Base-by-base conservation (phyloP, 345 rosid species). In the Clarkia xantiana region DNA sequence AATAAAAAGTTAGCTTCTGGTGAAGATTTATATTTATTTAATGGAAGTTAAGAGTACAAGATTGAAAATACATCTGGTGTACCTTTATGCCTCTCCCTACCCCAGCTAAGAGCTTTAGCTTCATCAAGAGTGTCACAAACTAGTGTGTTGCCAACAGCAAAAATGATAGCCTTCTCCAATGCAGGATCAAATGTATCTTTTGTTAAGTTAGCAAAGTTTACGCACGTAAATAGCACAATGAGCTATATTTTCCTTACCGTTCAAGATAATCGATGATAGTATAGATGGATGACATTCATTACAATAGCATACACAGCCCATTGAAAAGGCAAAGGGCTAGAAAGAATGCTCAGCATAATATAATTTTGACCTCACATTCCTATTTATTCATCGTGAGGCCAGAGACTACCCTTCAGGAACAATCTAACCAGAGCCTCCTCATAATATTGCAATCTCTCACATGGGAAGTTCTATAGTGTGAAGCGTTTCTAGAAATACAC, bases 51-150 rank as follows among this genome's bases (percentile, higher is more conserved):
- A 23, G 63, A 54, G 42, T 29, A 29, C 8, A 29, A 29, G 36
- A 5, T 29, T 29, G 36, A 44, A 25, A 51, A 44, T 34, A 47
- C 47, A 48, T 44, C 17, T 20, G 42, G 47, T 20, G 64, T 64
- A 84, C 98, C 98, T 84, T 76, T 86, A 65, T 73, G 73, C 65
- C 98, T 75, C 70, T 91, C 96, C 53, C 94, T 93, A 17, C 69
- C 80, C 98, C 98, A 91, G 65, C 96, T 76, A 58, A 91, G 96
- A 61, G 3, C 67, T 71, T 91, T 86, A 48, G 96, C 98, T 76
- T 91, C 94, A 42, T 91, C 96, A 56, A 91, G 96, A 51, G 81
- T 84, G 56, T 91, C 98, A 61, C 98, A 91, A 43, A 86, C 96
- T 51, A 91, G 71, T 60, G 98, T 81, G 68, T 86, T 91, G 45